Percentiles rank a stretch among this genome's conserved stretches.
Evolutionary conservation across 164 flowering plant genomes (phyloP).

Genomic region (Kingdonia uniflora): DNA sequence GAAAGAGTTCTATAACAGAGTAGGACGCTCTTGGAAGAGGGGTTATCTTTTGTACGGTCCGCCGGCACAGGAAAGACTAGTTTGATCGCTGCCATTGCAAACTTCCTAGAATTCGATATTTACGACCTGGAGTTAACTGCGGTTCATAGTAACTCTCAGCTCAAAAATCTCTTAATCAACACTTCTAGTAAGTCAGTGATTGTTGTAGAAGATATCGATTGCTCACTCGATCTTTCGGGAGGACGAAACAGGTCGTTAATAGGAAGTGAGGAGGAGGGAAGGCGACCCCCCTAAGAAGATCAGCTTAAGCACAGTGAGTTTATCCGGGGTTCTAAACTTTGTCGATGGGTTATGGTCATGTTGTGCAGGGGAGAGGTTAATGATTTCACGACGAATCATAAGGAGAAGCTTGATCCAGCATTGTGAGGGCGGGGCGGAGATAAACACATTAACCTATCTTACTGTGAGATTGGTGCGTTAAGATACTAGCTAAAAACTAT

Average conservation of each 20-base stretch:
- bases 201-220: slow-evolving; percentile 24
- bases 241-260: not conserved
- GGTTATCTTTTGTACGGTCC: no score
- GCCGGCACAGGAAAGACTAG: slow-evolving; percentile 24
- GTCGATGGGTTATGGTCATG: slow-evolving; percentile 28
- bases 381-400: slow-evolving; percentile 27
- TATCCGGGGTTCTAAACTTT: slow-evolving; percentile 18
- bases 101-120: slow-evolving; percentile 22
- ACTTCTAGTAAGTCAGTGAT: slow-evolving; percentile 21
- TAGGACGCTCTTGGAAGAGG: no score
- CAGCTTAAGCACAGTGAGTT: slow-evolving; percentile 10
- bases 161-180: slow-evolving; percentile 16
- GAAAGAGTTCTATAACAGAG: no score
- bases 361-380: slow-evolving; percentile 23
- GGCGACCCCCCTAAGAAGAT: not conserved
- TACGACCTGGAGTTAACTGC: slow-evolving; percentile 24
- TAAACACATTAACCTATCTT: slow-evolving; percentile 16
- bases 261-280: not conserved
- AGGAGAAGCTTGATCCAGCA: slow-evolving; percentile 22
- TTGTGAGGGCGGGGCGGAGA: slow-evolving; percentile 20
- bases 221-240: slow-evolving; percentile 19
- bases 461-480: slow-evolving; percentile 15
- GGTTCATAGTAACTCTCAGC: slow-evolving; percentile 17
- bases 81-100: slow-evolving; percentile 25
- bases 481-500: slow-evolving; percentile 15